A percentile compares a stretch with the other conserved stretches of the same genome.
phyloP scores from a whole-genome alignment of 2,329 filamentous ascomycete genomes.

The Lecanoromycetidae sp. region DNA sequence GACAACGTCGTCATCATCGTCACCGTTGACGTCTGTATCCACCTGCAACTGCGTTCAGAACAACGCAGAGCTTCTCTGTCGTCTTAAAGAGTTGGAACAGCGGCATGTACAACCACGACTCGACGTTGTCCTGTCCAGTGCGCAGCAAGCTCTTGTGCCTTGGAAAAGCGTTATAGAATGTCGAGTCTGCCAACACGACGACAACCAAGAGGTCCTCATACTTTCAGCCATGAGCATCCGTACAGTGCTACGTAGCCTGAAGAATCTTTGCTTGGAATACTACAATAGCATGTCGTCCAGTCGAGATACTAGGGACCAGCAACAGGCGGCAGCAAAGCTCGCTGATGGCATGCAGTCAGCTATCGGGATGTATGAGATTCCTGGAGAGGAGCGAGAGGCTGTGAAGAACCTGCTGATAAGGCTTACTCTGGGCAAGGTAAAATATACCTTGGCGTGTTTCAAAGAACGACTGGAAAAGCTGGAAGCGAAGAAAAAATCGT shows the following conservation, averaged over 20 bases:
- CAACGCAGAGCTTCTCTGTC: conserved; percentile 16
- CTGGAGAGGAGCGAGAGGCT: conserved; percentile 3
- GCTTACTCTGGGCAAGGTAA: conserved; percentile 5
- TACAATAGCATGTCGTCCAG: background rate
- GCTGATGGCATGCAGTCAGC: conserved; percentile 3
- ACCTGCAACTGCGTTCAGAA: conserved; percentile 18
- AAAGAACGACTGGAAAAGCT: conserved; percentile 5
- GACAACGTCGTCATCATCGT: background rate
- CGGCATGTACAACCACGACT: conserved; percentile 10
- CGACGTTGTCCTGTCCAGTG: conserved; percentile 15
- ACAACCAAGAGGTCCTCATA: conserved; percentile 16
- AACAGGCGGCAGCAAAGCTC: background rate
- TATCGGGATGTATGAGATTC: conserved; percentile 8
- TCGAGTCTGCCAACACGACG: conserved; percentile 11
- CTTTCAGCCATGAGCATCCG: conserved; percentile 19
- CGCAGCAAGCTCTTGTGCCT: conserved; percentile 14
- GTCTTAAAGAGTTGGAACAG: conserved; percentile 16
- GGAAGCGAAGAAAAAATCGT: background rate
- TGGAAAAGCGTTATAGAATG: conserved; percentile 18
- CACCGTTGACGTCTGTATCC: background rate
- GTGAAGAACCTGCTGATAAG: conserved; percentile 5
- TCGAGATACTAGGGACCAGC: background rate
- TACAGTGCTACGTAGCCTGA: conserved; percentile 12
- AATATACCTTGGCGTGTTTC: conserved; percentile 5
- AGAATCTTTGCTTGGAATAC: conserved; percentile 5